Conservation (phyloP, 1,284 basidiomycete genomes). For the Heterobasidion annosum region DNA sequence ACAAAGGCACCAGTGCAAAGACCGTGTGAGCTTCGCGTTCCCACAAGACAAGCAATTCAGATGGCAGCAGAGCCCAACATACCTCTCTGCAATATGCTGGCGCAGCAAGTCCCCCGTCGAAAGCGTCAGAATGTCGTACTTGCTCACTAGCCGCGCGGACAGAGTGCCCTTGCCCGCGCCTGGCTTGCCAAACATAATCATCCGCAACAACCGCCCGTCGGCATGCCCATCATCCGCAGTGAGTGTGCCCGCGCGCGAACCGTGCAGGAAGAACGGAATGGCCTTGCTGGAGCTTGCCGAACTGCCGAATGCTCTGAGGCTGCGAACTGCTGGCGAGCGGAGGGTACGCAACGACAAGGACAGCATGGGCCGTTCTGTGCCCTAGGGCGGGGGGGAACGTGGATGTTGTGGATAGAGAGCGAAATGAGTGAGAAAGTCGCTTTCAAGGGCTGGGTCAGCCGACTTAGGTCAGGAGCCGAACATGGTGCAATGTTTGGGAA, state of each 20-base stretch:
- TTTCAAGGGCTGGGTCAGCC: background rate
- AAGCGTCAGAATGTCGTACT: constrained; percentile 67
- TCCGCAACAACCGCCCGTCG: constrained; percentile 34
- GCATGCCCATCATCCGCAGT: constrained; percentile 21
- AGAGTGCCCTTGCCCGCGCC: constrained; percentile 78
- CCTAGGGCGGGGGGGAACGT: background rate
- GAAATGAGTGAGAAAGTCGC: background rate
- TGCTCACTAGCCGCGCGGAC: constrained; percentile 59
- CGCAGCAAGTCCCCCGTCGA: constrained; percentile 78
- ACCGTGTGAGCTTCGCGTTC: background rate
- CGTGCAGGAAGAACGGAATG: constrained; percentile 43
- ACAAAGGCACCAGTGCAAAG: background rate
- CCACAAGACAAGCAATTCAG: too few relatives aligned
- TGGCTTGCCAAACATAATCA: constrained; percentile 80
- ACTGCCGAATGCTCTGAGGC: constrained; percentile 27
- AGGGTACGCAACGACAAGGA: constrained; percentile 8
- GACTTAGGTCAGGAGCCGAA: background rate
- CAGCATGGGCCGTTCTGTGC: background rate
- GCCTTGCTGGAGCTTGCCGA: constrained; percentile 27
- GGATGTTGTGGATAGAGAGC: background rate
- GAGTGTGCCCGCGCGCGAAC: constrained; percentile 23
- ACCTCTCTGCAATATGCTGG: constrained; percentile 68
- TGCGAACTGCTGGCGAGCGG: constrained; percentile 13
- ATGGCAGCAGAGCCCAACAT: constrained; percentile 10
- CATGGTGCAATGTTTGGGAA: background rate